A percentile compares a stretch with the other conserved stretches of the same genome.
These are phyloP conservation scores for Plantago elongata DNA, from an alignment of 257 asterid genomes.

Conservation along the genomic window DNA sequence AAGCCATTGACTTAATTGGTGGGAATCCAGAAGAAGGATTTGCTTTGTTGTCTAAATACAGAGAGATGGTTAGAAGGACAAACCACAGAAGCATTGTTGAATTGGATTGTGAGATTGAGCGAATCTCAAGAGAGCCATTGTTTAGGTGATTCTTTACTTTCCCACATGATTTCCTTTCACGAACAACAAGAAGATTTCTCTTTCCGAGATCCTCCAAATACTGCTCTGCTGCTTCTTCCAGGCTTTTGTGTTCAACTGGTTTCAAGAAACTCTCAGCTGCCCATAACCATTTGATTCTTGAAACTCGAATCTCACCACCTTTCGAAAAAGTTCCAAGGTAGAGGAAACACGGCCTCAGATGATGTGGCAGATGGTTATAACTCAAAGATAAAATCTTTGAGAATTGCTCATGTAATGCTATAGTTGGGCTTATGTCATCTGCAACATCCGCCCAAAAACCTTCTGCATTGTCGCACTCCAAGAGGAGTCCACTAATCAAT, in stretches of 20 bases:
- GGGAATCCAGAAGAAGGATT: too few species aligned
- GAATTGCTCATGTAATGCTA: not conserved
- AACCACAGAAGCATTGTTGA: too few species aligned
- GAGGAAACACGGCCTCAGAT: conserved; percentile 16
- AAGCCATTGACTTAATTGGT: too few species aligned
- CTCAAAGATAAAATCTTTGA: conserved; percentile 10
- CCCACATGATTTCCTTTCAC: conserved; percentile 5
- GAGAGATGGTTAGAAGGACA: too few species aligned
- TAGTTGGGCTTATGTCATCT: not conserved
- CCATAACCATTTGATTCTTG: conserved; percentile 23
- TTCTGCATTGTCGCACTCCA: not conserved
- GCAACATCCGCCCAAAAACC: conserved; percentile 11
- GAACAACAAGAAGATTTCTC: conserved; percentile 16
- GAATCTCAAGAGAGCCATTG: too few species aligned
- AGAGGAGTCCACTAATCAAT: conserved; percentile 1
- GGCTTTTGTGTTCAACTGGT: conserved; percentile 3
- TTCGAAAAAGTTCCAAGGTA: conserved; percentile 9
- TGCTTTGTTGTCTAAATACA: too few species aligned
- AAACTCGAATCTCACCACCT: conserved; percentile 7
- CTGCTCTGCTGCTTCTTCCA: conserved; percentile 19
- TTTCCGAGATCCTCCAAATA: conserved; percentile 16
- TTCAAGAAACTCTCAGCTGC: conserved; percentile 22
- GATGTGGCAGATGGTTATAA: conserved; percentile 24
- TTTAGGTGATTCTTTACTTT: conserved; percentile 17
- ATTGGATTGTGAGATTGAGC: too few species aligned